Base-by-base conservation (phyloP, 2,329 filamentous ascomycete species). In the Albifimbria verrucaria region DNA sequence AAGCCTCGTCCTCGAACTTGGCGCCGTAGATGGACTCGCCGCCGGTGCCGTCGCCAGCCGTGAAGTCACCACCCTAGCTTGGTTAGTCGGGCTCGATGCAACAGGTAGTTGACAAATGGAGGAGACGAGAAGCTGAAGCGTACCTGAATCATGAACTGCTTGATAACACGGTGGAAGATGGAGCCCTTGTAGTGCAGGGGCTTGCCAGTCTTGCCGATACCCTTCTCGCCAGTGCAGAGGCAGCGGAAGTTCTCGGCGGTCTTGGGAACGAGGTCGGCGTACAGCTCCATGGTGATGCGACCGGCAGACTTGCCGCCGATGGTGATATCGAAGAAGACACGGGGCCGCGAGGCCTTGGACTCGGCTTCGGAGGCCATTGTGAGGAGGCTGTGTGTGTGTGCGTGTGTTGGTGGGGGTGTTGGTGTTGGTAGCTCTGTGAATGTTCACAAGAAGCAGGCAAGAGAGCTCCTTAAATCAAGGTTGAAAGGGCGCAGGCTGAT, bases 1-100 rank as follows among this genome's bases (percentile, higher is more conserved):
- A 97, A 72, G 95, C 96, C 81, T 99, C 93, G 65, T 99, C 93
- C 64, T 90, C 89, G 65, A 99, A 99, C 77, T 97, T 97, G 71
- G 89, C 89, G 67, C 93, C 93, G 69, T 97, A 99, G 72, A 99
- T 97, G 59, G 89, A 94, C 77, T 97, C 94, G 66, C 93, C 93
- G 59, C 93, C 93, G 23, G 93, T 97, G 60, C 93, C 94, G 69
- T 97, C 93, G 69, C 91, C 91, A 52, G 85, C 87, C 48, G 93
- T 99, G 72, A 99, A 99, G 73, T 97, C 94, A 73, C 94, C 93
- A 68, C 94, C 92, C 77, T 97, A 89, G 26, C 9, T 32, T 7
- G 26, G 22, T 41, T 51, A 28, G 12, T 7, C n/a, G 6, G 48
- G 51, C 32, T 54, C 48, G 25, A 42, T 36, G 15, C 18, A 28